Base-by-base conservation (phyloP, 306 rosid species). In the Morella rubra region DNA sequence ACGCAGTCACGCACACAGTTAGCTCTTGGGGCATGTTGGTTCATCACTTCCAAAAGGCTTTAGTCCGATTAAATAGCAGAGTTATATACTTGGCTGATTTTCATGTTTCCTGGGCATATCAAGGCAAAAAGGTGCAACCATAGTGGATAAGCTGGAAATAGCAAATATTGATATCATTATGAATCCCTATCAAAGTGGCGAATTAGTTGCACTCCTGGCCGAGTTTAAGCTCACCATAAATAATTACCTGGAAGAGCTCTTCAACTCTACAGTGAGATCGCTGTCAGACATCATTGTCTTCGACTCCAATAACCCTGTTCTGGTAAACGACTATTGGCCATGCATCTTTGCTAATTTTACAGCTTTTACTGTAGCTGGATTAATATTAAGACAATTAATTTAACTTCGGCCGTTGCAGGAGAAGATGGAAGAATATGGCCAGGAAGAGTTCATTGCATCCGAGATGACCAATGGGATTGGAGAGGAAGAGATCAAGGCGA, bases 121-220 rank as follows among this genome's bases (percentile, higher is more conserved):
- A 71, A 92, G 97, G 88, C 67, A 76, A 80, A 74, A 77, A 64
- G 97, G 96, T 54, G 97, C 93, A 67, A 81, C 73, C 24, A 65
- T 90, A 55, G 77, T 90, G 13, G 97, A 90, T 40, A 77, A 92
- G 83, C 78, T 92, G 79, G 90, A 88, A 47, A 85, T 91, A 73
- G 69, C 73, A 7, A 85, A 87, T 71, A 42, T 83, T 47, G 83
- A 77, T 53, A 64, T 50, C 4, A 71, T 87, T 76, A 58, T 79
- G 51, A 58, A 87, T 76, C 67, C 81, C 19, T 2, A 0, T 1
- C 44, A 49, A 73, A 87, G 80, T 51, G 91, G 93, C 4, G 92
- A 86, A 77, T 15, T 6, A 2, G 13, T 52, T 37, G 80, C 85
- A 44, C 0, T 76, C 0, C 2, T 79, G 37, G 73, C 92, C 0